These are phyloP conservation scores for Cicer pinnatifidum DNA, from an alignment of 306 rosid species.

Conservation along the genomic window DNA sequence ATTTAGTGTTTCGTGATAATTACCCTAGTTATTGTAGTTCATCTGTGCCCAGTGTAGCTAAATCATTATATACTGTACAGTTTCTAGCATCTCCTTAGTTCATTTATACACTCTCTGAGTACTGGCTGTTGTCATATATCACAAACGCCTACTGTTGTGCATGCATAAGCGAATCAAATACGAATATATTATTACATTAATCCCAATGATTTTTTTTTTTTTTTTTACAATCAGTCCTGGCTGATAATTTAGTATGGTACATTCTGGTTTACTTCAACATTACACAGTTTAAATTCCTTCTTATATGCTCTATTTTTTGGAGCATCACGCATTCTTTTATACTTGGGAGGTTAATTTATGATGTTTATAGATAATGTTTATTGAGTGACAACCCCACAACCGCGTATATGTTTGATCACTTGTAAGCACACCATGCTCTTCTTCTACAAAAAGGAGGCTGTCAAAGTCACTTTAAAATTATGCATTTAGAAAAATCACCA, in stretches of 20 bases:
- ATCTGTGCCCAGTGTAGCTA: slow-evolving; percentile 34
- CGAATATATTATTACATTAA: background rate
- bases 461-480: no score
- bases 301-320: background rate
- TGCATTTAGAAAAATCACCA: no score
- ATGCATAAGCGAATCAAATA: background rate
- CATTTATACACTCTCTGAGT: slow-evolving; percentile 5
- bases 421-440: no score
- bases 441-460: no score
- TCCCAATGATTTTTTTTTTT: background rate
- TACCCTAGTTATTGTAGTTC: slow-evolving; percentile 41
- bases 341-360: background rate
- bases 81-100: slow-evolving; percentile 15
- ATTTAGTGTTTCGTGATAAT: slow-evolving; percentile 49
- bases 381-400: no score
- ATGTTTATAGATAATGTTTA: no score
- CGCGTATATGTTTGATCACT: no score
- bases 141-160: background rate
- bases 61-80: slow-evolving; percentile 44
- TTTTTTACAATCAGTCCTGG: background rate
- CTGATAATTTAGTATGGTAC: background rate
- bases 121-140: background rate
- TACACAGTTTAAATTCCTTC: background rate
- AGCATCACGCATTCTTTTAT: background rate
- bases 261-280: background rate